Percentiles rank a stretch among this genome's conserved stretches.
Conservation (phyloP, 129 eudicot species). For the Tagetes erecta region DNA sequence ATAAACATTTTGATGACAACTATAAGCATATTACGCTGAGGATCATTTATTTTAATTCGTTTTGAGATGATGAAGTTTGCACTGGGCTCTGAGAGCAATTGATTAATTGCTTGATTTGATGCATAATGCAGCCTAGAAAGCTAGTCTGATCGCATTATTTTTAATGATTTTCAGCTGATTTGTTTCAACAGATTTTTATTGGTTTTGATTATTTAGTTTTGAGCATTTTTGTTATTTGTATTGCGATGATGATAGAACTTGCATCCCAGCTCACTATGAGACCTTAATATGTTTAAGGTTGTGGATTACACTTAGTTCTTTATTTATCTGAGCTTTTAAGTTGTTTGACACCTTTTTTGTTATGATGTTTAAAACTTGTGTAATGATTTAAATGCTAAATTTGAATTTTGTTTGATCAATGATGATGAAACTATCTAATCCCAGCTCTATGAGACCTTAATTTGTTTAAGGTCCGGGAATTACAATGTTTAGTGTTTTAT, state of each 20-base stretch:
- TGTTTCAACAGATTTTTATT: background rate
- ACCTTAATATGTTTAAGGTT: conserved; percentile 42
- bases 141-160: conserved; percentile 31
- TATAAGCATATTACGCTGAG: conserved; percentile 46
- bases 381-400: too few species aligned
- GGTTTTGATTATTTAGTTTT: background rate
- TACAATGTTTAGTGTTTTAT: conserved; percentile 37
- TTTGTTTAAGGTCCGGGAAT: conserved; percentile 41
- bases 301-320: conserved; percentile 41
- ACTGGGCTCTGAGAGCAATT: conserved; percentile 63
- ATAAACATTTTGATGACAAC: conserved; percentile 34
- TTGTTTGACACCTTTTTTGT: background rate
- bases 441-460: conserved; percentile 50
- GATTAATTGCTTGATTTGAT: conserved; percentile 37
- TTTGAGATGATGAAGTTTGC: conserved; percentile 51
- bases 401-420: conserved; percentile 1
- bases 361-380: background rate
- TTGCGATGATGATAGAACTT: conserved; percentile 42
- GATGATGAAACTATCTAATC: conserved; percentile 45
- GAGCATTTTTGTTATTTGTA: background rate
- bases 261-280: conserved; percentile 53
- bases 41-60: background rate
- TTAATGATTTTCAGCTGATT: too few species aligned
- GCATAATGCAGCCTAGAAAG: conserved; percentile 50
- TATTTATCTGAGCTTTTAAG: conserved; percentile 17